Base-by-base conservation (phyloP, 2,329 filamentous ascomycete genomes). In the Sclerotinia borealis region DNA sequence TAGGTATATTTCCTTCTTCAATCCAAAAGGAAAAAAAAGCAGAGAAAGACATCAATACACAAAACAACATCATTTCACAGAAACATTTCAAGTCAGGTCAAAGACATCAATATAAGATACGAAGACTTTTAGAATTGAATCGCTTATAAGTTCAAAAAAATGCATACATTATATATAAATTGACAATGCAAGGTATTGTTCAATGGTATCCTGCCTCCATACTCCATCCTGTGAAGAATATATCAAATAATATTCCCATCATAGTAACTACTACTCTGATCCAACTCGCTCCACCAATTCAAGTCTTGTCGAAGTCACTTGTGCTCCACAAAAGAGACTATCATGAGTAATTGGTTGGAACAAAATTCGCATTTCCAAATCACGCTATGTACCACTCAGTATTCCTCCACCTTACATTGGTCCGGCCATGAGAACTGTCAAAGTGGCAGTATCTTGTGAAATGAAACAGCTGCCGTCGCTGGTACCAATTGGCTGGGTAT, bases 401-500 rank as follows among this genome's bases (percentile, higher is more conserved):
- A 19, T 3, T 34, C 19, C 27, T 43, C 19, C 37, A 22, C 50
- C 29, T 59, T 61, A 63, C 68, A 48, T 66, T 36, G 50, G 63
- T 39, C 72, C 72, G n/a, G 66, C 71, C 72, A 74, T 72, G 49
- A 59, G 51, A 2, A 66, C 68, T 8, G 63, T 71, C 50, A 74
- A 48, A n/a, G 61, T 61, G 13, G 68, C 68, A 10, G 69, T 69
- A 60, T 55, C 59, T 17, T 63, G 54, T 9, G 68, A 47, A 34
- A 74, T 68, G 62, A 66, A 73, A 59, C 72, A 74, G 25, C 66
- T 69, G 49, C 72, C 72, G 47, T 72, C 67, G n/a, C 68, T 70
- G 58, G 34, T 25, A 22, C 72, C 72, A 56, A 73, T 61, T 25
- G 72, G 68, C 4, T 66, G 15, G 7, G 64, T 68, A 27, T 50